These are phyloP conservation scores for Stagonosporopsis cucurbitacearum DNA, from an alignment of 2,329 filamentous ascomycete species.

Conservation along the genomic window DNA sequence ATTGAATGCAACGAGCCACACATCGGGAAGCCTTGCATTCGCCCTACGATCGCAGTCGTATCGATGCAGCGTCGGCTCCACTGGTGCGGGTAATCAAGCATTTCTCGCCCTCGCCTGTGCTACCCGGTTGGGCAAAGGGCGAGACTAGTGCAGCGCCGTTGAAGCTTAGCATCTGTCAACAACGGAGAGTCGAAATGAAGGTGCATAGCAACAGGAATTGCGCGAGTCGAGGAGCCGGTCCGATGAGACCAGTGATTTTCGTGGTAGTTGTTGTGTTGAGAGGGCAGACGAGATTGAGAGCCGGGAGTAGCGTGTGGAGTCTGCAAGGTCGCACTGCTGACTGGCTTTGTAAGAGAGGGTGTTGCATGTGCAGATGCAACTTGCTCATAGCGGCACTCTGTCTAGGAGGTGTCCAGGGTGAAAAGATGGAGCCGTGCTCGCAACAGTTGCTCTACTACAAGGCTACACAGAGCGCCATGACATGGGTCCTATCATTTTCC, in stretches of 20 bases:
- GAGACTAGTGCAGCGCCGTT: conserved; percentile 1
- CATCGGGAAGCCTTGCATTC: conserved; percentile 14
- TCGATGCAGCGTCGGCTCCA: conserved; percentile 6
- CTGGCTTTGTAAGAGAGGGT: neutral
- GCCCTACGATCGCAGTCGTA: conserved; percentile 1
- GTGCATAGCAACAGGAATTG: conserved; percentile 1
- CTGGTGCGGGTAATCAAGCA: conserved; percentile 11
- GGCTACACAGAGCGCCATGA: no score
- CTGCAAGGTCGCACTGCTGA: neutral
- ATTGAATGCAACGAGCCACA: conserved; percentile 11
- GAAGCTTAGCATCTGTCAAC: conserved; percentile 13
- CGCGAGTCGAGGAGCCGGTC: neutral
- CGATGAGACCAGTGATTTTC: neutral
- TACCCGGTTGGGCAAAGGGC: conserved; percentile 9
- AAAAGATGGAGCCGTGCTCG: no score
- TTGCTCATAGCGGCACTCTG: neutral
- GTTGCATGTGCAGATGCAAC: conserved; percentile 10
- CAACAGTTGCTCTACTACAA: no score
- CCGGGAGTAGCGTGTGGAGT: neutral
- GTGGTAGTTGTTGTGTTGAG: neutral
- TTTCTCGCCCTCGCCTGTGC: conserved; percentile 14
- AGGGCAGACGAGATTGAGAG: neutral
- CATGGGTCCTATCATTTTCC: neutral
- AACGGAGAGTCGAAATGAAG: neutral
- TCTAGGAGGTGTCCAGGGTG: no score